These are phyloP conservation scores for Marasmius oreades DNA, from an alignment of 1,284 basidiomycete species.

Conservation along the genomic window DNA sequence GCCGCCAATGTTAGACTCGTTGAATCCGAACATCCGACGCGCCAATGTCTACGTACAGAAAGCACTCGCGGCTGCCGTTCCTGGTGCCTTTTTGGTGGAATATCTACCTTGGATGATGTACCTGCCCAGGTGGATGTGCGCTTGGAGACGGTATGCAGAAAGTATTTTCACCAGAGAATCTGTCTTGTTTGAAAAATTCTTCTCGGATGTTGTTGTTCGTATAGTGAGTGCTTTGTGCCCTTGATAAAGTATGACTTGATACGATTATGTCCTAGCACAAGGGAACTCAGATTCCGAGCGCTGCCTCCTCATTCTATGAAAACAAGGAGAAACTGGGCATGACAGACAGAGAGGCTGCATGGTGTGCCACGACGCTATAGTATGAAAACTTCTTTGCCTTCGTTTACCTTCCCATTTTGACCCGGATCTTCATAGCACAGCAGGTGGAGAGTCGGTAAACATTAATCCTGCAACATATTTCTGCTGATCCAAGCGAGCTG, in stretches of 20 bases:
- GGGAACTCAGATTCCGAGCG: constrained; percentile 1
- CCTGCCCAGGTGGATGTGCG: constrained; percentile 16
- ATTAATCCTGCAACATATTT: background rate
- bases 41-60: constrained; percentile 17
- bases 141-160: constrained; percentile 16
- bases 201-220: constrained; percentile 5
- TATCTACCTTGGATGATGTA: constrained; percentile 23
- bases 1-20: constrained; percentile 6
- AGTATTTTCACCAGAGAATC: constrained; percentile 9
- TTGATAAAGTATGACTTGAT: background rate
- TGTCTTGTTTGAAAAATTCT: constrained; percentile 11
- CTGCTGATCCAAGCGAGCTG: background rate
- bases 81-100: constrained; percentile 17
- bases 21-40: constrained; percentile 13
- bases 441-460: constrained; percentile 13
- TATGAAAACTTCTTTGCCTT: background rate
- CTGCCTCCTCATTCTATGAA: background rate
- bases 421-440: constrained; percentile 7
- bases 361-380: constrained; percentile 4
- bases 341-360: constrained; percentile 3
- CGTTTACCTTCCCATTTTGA: background rate
- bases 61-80: constrained; percentile 11
- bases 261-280: background rate
- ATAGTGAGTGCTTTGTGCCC: background rate
- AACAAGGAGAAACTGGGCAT: background rate